Evolutionary conservation across 257 asterid species (phyloP).

Genomic region (Jacaranda copaia): DNA sequence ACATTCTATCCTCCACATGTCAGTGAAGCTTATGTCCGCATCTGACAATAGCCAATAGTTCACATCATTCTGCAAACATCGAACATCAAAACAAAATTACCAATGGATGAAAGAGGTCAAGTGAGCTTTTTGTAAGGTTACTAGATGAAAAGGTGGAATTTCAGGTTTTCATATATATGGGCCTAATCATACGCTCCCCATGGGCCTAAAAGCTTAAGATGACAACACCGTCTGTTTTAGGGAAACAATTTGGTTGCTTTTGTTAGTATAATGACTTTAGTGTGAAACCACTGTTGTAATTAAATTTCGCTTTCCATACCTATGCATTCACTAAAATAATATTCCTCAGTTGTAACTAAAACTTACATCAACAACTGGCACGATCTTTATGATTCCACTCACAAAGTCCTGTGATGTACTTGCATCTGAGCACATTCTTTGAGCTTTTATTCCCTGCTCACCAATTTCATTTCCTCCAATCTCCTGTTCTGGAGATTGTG

Average conservation of each 20-base stretch:
- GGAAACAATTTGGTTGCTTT: constrained; percentile 17
- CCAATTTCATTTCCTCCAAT: constrained; percentile 52
- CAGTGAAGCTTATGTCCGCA: constrained; percentile 69
- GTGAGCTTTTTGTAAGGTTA: constrained; percentile 1
- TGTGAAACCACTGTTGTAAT: background rate
- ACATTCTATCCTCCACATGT: constrained; percentile 80
- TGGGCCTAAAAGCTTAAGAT: background rate
- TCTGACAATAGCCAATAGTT: constrained; percentile 77
- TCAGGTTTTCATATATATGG: background rate
- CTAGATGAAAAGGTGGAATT: background rate
- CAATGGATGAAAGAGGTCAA: background rate
- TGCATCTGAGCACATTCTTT: constrained; percentile 58
- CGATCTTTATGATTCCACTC: constrained; percentile 84
- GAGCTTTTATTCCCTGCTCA: constrained; percentile 54
- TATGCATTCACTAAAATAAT: constrained; percentile 11
- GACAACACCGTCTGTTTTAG: background rate
- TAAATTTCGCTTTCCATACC: background rate
- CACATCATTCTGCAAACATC: constrained; percentile 63
- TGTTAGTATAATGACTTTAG: background rate
- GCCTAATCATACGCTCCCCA: no score
- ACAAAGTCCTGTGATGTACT: constrained; percentile 77
- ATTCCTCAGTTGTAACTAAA: constrained; percentile 13
- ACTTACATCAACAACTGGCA: constrained; percentile 93
- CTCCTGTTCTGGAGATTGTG: constrained; percentile 48
- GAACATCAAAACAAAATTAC: constrained; percentile 22